Conservation (phyloP, 2,329 filamentous ascomycete species). For the Sphaceloma murrayae region DNA sequence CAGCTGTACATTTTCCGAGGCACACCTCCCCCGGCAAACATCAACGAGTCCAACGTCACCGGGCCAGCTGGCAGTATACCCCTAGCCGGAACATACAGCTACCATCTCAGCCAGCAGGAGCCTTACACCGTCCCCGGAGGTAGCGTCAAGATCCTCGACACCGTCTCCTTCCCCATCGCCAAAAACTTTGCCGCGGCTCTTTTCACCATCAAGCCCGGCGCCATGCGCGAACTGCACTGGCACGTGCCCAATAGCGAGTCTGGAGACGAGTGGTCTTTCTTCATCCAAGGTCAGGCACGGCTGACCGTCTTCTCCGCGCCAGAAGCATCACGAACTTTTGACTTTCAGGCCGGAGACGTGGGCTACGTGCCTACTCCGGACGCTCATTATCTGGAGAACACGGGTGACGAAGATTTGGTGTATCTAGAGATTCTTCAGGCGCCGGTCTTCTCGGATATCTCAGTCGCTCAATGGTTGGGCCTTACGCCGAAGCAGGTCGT, state of each 20-base stretch:
- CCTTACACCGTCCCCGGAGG: constrained; percentile 47
- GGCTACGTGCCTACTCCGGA: constrained; percentile 48
- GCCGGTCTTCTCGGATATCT: constrained; percentile 44
- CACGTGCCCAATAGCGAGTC: constrained; percentile 39
- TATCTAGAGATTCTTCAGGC: constrained; percentile 53
- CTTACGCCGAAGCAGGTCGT: constrained; percentile 37
- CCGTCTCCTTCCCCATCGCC: constrained; percentile 48
- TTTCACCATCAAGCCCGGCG: constrained; percentile 51
- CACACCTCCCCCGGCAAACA: constrained; percentile 30
- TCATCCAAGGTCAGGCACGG: constrained; percentile 47
- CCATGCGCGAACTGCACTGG: constrained; percentile 57
- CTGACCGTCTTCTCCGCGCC: constrained; percentile 49
- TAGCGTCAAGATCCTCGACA: constrained; percentile 51
- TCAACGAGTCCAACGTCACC: constrained; percentile 38
- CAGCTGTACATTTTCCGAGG: constrained; percentile 38
- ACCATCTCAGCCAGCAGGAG: constrained; percentile 39
- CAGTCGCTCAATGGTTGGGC: constrained; percentile 50
- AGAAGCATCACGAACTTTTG: constrained; percentile 44
- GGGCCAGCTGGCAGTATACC: constrained; percentile 30
- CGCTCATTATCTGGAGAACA: constrained; percentile 54
- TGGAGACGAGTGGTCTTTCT: constrained; percentile 52
- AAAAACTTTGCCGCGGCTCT: constrained; percentile 47
- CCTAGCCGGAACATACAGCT: constrained; percentile 29
- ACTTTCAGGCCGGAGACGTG: constrained; percentile 51
- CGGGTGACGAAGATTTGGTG: constrained; percentile 46